These are phyloP conservation scores for Psidium guajava DNA, from an alignment of 345 rosid genomes.

Conservation along the genomic window DNA sequence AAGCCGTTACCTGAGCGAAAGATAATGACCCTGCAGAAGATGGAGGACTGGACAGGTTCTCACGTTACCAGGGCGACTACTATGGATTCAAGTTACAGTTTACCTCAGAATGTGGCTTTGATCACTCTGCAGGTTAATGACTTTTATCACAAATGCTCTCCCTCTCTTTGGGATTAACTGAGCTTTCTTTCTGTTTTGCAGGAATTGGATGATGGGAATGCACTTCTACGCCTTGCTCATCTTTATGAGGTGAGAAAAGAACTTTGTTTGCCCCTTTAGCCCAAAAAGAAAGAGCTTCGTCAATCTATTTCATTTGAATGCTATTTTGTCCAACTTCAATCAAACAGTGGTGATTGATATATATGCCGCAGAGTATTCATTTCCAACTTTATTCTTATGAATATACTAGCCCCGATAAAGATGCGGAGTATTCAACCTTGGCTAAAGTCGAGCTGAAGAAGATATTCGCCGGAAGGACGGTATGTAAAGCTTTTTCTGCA, in stretches of 20 bases:
- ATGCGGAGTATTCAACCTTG: slow-evolving; percentile 28
- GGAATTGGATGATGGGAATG: slow-evolving; percentile 58
- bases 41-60: slow-evolving; percentile 43
- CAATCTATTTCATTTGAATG: neutral
- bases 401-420: slow-evolving; percentile 51
- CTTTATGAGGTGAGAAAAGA: slow-evolving; percentile 44
- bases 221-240: slow-evolving; percentile 80
- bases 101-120: slow-evolving; percentile 74
- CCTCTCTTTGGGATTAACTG: neutral
- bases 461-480: slow-evolving; percentile 47
- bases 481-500: slow-evolving; percentile 6
- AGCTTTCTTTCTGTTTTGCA: slow-evolving; percentile 8
- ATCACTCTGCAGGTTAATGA: slow-evolving; percentile 65
- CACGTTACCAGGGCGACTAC: slow-evolving; percentile 22
- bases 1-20: neutral
- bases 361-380: neutral
- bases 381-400: neutral
- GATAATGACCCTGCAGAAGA: slow-evolving; percentile 10
- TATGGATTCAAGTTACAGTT: slow-evolving; percentile 54
- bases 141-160: neutral
- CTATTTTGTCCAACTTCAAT: neutral
- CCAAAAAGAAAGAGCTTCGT: neutral
- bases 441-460: slow-evolving; percentile 69
- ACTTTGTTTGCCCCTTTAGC: neutral
- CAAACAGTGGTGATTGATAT: neutral